Conservation (phyloP, 257 asterid species). For the Solanum sitiens region DNA sequence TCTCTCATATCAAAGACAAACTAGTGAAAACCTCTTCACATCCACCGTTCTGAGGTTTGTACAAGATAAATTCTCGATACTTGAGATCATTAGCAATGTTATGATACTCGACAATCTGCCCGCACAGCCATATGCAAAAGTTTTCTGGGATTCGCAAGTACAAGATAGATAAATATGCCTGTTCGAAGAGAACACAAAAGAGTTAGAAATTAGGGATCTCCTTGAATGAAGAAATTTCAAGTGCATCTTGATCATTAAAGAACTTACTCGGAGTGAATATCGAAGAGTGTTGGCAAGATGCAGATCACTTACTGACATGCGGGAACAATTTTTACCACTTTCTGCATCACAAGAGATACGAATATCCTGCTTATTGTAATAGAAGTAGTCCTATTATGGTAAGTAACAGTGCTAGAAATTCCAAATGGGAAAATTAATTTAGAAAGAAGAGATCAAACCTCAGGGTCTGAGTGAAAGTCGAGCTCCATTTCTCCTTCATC, state of each 20-base stretch:
- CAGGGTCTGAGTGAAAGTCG: slow-evolving; percentile 65
- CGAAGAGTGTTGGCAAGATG: slow-evolving; percentile 79
- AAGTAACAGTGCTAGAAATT: background rate
- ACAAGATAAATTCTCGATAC: slow-evolving; percentile 61
- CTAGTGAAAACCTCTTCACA: slow-evolving; percentile 20
- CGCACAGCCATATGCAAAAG: slow-evolving; percentile 59
- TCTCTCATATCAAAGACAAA: background rate
- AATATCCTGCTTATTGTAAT: slow-evolving; percentile 55
- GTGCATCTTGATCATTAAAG: background rate
- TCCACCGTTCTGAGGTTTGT: slow-evolving; percentile 62
- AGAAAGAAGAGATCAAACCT: slow-evolving; percentile 28
- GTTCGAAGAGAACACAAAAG: slow-evolving; percentile 15
- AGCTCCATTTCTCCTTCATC: slow-evolving; percentile 80
- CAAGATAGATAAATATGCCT: slow-evolving; percentile 82
- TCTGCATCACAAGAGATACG: slow-evolving; percentile 28
- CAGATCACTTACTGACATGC: slow-evolving; percentile 27
- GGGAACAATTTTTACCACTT: slow-evolving; percentile 12
- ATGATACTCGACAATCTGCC: slow-evolving; percentile 54
- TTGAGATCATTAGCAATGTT: slow-evolving; percentile 71
- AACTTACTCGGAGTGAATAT: slow-evolving; percentile 79
- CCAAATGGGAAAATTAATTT: slow-evolving; percentile 5
- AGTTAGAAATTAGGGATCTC: background rate
- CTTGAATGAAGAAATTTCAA: background rate
- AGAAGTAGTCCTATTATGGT: slow-evolving; percentile 1
- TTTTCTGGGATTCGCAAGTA: slow-evolving; percentile 51